phyloP scores from a whole-genome alignment of 305 asterid genomes.

The Fraxinus nigra region DNA sequence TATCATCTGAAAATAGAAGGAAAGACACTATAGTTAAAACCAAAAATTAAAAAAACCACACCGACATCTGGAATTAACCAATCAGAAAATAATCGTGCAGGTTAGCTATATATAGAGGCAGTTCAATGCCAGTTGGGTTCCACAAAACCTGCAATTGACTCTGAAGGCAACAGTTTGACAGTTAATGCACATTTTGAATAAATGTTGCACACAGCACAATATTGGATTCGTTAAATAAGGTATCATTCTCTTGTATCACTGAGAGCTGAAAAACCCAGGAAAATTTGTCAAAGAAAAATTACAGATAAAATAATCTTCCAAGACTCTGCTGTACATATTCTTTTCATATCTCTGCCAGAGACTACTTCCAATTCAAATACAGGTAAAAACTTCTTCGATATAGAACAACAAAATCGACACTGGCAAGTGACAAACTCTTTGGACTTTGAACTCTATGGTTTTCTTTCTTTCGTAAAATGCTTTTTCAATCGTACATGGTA shows the following conservation, averaged over 20 bases:
- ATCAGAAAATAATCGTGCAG: neutral
- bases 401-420: neutral
- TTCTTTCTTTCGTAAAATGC: neutral
- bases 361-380: neutral
- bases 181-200: neutral
- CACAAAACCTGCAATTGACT: neutral
- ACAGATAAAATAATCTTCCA: neutral
- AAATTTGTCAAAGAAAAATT: neutral
- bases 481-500: neutral
- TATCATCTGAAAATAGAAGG: constrained; percentile 47
- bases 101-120: neutral
- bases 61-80: neutral
- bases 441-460: neutral
- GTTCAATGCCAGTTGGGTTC: neutral
- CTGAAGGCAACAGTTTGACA: neutral
- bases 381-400: neutral
- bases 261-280: neutral
- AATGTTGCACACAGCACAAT: neutral
- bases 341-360: neutral
- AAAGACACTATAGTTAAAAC: neutral
- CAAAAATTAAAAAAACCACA: neutral
- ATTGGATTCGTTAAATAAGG: neutral
- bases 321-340: neutral
- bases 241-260: neutral
- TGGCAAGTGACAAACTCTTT: neutral